A percentile compares a stretch with the other conserved stretches of the same genome.
These are phyloP conservation scores for Botrytis fabae DNA, from an alignment of 2,329 filamentous ascomycete species.

Conservation along the genomic window DNA sequence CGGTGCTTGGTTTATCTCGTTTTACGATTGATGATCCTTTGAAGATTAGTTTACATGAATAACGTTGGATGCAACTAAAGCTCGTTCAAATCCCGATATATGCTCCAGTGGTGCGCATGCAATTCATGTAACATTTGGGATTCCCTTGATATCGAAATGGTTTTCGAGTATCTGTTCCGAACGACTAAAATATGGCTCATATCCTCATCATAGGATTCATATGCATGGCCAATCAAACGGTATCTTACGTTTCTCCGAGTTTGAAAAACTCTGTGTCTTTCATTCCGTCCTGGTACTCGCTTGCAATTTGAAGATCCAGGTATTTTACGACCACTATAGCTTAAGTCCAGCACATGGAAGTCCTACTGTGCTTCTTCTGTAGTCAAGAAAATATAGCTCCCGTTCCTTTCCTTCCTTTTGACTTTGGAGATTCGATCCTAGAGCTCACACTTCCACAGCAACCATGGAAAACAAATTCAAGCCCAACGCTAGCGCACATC, in stretches of 20 bases:
- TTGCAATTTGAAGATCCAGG: background rate
- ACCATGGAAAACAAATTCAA: background rate
- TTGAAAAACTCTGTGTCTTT: background rate
- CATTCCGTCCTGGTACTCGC: background rate
- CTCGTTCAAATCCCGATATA: background rate
- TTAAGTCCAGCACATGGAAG: background rate
- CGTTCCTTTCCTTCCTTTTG: background rate
- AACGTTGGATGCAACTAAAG: background rate
- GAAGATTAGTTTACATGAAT: background rate
- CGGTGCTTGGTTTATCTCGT: background rate
- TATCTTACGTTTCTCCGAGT: background rate
- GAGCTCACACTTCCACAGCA: background rate
- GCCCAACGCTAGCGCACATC: background rate
- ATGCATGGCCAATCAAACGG: background rate
- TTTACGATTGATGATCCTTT: background rate
- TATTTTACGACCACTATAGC: background rate
- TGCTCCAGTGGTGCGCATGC: background rate
- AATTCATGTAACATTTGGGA: background rate
- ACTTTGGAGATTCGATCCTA: rapidly evolving
- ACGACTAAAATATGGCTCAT: background rate
- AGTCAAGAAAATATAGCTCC: background rate
- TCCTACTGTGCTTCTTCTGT: background rate
- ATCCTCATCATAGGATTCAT: background rate
- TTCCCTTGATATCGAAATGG: background rate
- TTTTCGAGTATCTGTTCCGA: background rate